Conservation (phyloP, 139 green algal genomes). For the Tetraselmis striata region DNA sequence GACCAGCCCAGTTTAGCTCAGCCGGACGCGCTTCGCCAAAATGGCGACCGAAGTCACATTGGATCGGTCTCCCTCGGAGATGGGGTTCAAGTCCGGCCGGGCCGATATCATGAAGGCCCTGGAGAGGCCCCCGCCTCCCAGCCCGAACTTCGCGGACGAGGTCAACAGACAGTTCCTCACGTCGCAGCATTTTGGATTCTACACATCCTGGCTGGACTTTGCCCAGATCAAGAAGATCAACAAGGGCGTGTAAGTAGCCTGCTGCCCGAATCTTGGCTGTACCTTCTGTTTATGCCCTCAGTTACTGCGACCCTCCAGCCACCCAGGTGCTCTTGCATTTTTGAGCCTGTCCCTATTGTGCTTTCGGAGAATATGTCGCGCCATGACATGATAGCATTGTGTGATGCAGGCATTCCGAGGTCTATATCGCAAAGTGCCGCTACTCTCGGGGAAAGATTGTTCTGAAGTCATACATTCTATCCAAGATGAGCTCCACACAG, state of each 20-base stretch:
- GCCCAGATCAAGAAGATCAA: neutral
- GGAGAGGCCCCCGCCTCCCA: neutral
- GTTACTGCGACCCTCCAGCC: too few relatives aligned
- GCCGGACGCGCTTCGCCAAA: too few relatives aligned
- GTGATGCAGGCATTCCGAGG: neutral
- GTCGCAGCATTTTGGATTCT: neutral
- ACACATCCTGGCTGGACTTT: neutral
- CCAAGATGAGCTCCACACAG: neutral
- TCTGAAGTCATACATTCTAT: neutral
- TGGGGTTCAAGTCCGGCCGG: neutral
- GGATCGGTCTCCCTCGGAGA: neutral
- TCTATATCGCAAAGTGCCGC: neutral
- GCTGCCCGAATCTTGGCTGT: too few relatives aligned
- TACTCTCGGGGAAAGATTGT: neutral
- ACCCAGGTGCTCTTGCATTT: too few relatives aligned
- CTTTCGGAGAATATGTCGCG: too few relatives aligned
- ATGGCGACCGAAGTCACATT: neutral
- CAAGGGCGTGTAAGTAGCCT: neutral
- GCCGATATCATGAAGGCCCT: neutral
- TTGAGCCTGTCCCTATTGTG: too few relatives aligned
- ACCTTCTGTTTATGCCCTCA: too few relatives aligned
- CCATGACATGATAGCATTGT: too few relatives aligned
- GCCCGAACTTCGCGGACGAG: neutral
- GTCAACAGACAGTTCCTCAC: neutral
- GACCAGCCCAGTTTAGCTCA: too few relatives aligned